Conservation (phyloP, 257 asterid genomes). For the Petrea volubilis region DNA sequence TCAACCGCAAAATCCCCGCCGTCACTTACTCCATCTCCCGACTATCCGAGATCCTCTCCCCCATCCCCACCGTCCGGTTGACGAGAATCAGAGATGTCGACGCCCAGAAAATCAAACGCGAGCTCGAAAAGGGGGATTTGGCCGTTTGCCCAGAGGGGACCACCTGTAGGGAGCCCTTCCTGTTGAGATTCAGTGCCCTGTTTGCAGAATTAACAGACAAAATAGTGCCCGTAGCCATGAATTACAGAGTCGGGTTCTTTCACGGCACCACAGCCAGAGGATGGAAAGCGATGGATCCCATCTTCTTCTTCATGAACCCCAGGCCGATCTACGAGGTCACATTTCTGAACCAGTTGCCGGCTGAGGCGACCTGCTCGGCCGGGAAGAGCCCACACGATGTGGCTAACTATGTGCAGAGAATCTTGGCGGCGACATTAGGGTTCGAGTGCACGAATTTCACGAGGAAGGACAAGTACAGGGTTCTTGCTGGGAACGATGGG, state of each 20-base stretch:
- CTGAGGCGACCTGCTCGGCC: slow-evolving; percentile 78
- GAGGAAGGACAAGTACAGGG: slow-evolving; percentile 81
- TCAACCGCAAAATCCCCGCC: slow-evolving; percentile 75
- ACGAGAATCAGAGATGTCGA: slow-evolving; percentile 71
- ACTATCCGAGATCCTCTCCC: slow-evolving; percentile 72
- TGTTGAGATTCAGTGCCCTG: slow-evolving; percentile 73
- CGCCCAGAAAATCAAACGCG: slow-evolving; percentile 52
- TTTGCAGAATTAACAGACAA: slow-evolving; percentile 83
- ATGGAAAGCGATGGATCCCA: slow-evolving; percentile 83
- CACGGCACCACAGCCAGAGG: slow-evolving; percentile 94
- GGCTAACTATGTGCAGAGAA: slow-evolving; percentile 85
- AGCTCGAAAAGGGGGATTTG: slow-evolving; percentile 67
- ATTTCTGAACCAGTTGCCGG: slow-evolving; percentile 75
- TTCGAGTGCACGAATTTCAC: slow-evolving; percentile 91
- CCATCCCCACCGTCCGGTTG: slow-evolving; percentile 83
- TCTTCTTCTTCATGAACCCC: slow-evolving; percentile 92
- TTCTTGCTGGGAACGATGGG: slow-evolving; percentile 91
- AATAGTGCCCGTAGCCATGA: slow-evolving; percentile 89
- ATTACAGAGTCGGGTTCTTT: slow-evolving; percentile 74
- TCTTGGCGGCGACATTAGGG: slow-evolving; percentile 82
- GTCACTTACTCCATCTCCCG: slow-evolving; percentile 82
- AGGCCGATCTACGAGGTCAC: slow-evolving; percentile 82
- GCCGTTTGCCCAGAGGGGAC: slow-evolving; percentile 89
- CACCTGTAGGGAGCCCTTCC: slow-evolving; percentile 84
- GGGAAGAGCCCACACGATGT: slow-evolving; percentile 88